Conservation (phyloP, 352 stramenopile species). For the Pythium phragmiticola region DNA sequence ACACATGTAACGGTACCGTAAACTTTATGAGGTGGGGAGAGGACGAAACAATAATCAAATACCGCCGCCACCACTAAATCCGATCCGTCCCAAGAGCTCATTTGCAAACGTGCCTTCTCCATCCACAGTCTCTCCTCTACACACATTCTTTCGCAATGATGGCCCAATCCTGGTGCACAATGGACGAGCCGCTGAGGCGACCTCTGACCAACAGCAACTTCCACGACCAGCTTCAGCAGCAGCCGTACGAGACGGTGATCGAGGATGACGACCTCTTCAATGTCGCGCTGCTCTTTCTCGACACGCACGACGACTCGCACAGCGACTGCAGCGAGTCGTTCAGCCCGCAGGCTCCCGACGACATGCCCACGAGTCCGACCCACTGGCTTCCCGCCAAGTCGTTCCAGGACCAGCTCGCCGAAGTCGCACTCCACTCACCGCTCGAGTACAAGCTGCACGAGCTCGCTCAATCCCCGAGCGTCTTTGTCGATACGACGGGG, state of each 20-base stretch:
- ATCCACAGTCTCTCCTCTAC: not conserved
- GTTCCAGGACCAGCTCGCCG: too few relatives aligned
- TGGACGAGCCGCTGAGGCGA: not conserved
- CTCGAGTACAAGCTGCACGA: too few relatives aligned
- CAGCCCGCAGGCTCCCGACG: not conserved
- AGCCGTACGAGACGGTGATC: not conserved
- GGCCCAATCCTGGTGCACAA: not conserved
- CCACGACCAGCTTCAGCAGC: not conserved
- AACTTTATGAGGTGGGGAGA: too few relatives aligned
- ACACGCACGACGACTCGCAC: conserved; percentile 11
- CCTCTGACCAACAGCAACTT: not conserved
- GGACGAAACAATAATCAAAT: too few relatives aligned
- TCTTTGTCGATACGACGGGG: too few relatives aligned
- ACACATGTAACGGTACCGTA: too few relatives aligned
- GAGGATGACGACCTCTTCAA: conserved; percentile 21
- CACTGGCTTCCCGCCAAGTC: too few relatives aligned
- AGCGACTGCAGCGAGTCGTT: conserved; percentile 8
- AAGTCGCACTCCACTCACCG: too few relatives aligned
- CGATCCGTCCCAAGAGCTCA: not conserved
- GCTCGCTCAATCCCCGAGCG: too few relatives aligned
- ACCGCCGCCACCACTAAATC: not conserved
- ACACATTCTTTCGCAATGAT: not conserved
- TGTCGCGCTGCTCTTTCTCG: conserved; percentile 13
- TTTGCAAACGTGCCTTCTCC: not conserved
- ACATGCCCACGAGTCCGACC: too few relatives aligned